phyloP scores from a whole-genome alignment of 2,329 filamentous ascomycete species.

The Hypoxylon sp. region DNA sequence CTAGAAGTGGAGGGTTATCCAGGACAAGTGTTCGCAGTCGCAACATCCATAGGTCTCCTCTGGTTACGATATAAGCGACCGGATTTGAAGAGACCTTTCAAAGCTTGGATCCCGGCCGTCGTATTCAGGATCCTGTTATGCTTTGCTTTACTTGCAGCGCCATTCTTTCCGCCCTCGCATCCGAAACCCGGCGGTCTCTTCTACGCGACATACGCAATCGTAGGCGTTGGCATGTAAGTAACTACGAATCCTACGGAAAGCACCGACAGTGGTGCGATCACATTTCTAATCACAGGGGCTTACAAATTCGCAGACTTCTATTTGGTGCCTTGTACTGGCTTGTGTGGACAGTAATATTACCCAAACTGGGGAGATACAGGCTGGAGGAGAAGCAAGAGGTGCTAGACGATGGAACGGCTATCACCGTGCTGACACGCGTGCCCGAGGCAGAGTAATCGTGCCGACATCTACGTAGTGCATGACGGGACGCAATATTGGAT shows the following conservation, averaged over 20 bases:
- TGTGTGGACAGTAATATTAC: slow-evolving; percentile 74
- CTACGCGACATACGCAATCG: slow-evolving; percentile 69
- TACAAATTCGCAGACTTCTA: slow-evolving; percentile 63
- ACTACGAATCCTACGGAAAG: neutral
- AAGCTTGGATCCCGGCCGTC: slow-evolving; percentile 74
- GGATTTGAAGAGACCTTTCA: slow-evolving; percentile 74
- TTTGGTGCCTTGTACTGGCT: slow-evolving; percentile 78
- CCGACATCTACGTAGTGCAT: slow-evolving; percentile 2
- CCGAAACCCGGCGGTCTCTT: slow-evolving; percentile 64
- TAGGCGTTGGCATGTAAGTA: slow-evolving; percentile 68
- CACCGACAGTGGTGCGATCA: neutral
- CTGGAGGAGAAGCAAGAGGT: slow-evolving; percentile 74
- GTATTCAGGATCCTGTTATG: slow-evolving; percentile 68
- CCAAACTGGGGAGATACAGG: slow-evolving; percentile 70
- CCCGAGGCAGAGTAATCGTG: slow-evolving; percentile 43
- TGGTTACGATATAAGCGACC: slow-evolving; percentile 73
- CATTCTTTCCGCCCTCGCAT: slow-evolving; percentile 72
- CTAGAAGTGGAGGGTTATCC: slow-evolving; percentile 80
- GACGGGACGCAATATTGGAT: slow-evolving; percentile 18
- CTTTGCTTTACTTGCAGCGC: slow-evolving; percentile 69
- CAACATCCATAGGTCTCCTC: slow-evolving; percentile 70
- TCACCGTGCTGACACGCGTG: slow-evolving; percentile 69
- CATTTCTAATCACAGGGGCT: slow-evolving; percentile 31
- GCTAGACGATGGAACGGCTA: slow-evolving; percentile 75
- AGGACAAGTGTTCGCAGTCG: slow-evolving; percentile 72